Evolutionary conservation across 139 green algal species (phyloP), one percentile per base, ranked within the genome.

Genomic region (Chlorella sp.): DNA sequence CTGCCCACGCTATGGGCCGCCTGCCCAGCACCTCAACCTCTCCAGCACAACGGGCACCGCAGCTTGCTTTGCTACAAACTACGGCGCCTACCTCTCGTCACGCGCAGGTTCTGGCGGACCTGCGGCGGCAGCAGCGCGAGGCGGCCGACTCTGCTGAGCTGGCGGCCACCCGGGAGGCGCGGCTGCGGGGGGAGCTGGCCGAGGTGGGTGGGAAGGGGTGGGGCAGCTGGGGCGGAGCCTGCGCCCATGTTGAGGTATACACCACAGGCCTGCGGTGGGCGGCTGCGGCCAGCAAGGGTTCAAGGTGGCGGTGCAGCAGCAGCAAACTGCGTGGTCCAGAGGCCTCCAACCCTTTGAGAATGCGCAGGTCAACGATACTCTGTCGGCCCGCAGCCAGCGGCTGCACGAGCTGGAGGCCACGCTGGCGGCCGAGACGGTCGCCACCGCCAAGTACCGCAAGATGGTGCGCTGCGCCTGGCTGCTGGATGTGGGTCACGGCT

Each of bases 381-480:
- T 44, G 34, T 28, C 13, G 65, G 65, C 65, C 11, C 14, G 65
- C 77, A 28, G 60, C 58, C 51, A 60, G 28, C 77, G 85, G 67
- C 58, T 81, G 40, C 41, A 83, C 8, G 75, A 56, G 54, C 56
- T 76, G 34, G 65, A 85, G 41, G 34, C 14, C 19, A 40, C 83
- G 76, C 60, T 90, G 62, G 51, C 58, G 3, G n/a, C 36, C 8
- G 82, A 90, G 65, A 72, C 58, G 20, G 73, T 83, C 30, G n/a
- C 46, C 41, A 60, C 87, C 5, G 43, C 73, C 36, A 90, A 87
- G 56, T 90, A 90, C 54, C 82, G 76, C 6, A 51, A 83, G 36
- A 88, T 90, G 86, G 86, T 86, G 72, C 16, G 70, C 41, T 11
- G 41, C 28, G 68, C 1, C 36, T 13, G 68, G 68, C 51, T 60